Conservation (phyloP, 495 filamentous ascomycete species). For the Coniosporium apollinis region DNA sequence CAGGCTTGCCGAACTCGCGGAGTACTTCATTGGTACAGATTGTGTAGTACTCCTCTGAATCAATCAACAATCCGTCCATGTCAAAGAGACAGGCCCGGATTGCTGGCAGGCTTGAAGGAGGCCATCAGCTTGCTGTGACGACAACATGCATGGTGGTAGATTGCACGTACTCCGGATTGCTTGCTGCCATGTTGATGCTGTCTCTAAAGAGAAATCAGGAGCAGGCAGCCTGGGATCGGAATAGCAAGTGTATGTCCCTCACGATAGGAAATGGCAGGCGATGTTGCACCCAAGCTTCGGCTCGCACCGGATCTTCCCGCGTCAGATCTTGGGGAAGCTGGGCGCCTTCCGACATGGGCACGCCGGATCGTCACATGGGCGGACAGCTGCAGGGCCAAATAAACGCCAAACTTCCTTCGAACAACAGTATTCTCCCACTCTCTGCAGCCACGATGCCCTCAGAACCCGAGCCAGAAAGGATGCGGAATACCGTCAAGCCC, state of each 20-base stretch:
- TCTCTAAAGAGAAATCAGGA: background rate
- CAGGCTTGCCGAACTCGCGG: slow-evolving; percentile 47
- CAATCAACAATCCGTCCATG: slow-evolving; percentile 91
- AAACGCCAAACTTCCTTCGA: no score
- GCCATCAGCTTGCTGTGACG: slow-evolving; percentile 4
- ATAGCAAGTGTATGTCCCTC: no score
- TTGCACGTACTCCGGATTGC: background rate
- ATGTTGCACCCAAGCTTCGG: no score
- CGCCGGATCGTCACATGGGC: no score
- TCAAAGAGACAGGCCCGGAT: slow-evolving; percentile 93
- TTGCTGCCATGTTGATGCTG: background rate
- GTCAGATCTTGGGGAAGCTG: no score
- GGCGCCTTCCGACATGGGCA: no score
- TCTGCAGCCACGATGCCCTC: no score
- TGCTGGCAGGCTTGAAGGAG: slow-evolving; percentile 32
- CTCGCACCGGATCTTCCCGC: no score
- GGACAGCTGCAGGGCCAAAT: no score
- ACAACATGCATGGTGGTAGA: background rate
- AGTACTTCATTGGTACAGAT: slow-evolving; percentile 68
- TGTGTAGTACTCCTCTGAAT: slow-evolving; percentile 89
- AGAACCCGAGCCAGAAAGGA: slow-evolving; percentile 1
- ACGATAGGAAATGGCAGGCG: no score
- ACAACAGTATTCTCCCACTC: no score
- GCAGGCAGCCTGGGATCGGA: no score
- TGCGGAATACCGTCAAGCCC: slow-evolving; percentile 3